phyloP scores from a whole-genome alignment of 2,329 filamentous ascomycete species.

The Colletotrichum orbiculare region DNA sequence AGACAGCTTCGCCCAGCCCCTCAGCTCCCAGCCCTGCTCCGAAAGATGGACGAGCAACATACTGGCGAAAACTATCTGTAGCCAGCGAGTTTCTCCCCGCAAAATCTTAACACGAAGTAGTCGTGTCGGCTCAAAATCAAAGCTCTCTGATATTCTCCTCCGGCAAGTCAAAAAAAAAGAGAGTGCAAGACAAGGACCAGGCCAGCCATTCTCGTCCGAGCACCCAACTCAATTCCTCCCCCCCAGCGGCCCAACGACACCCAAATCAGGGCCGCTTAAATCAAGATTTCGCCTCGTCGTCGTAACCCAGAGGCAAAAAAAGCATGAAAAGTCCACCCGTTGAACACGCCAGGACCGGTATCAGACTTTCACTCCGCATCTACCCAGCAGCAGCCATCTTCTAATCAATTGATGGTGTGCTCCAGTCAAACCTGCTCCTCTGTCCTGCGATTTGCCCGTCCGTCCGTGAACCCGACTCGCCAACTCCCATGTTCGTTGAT shows the following conservation, averaged over 20 bases:
- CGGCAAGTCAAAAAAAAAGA: background rate
- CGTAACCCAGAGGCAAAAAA: background rate
- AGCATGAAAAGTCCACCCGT: too few relatives aligned
- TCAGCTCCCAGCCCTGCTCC: too few relatives aligned
- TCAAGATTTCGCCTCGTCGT: background rate
- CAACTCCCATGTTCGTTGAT: too few relatives aligned
- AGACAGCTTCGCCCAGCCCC: too few relatives aligned
- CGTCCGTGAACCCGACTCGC: too few relatives aligned
- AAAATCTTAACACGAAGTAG: background rate
- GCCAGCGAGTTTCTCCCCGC: background rate
- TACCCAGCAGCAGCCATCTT: too few relatives aligned
- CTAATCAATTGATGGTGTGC: too few relatives aligned
- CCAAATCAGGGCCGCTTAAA: background rate
- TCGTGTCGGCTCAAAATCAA: background rate
- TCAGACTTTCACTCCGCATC: constrained; percentile 5
- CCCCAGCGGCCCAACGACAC: constrained; percentile 15
- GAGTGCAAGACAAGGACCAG: background rate
- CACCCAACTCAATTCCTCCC: constrained; percentile 14
- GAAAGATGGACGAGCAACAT: too few relatives aligned
- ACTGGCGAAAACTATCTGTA: too few relatives aligned
- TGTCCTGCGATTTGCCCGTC: too few relatives aligned
- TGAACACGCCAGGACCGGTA: background rate
- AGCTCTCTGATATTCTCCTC: background rate
- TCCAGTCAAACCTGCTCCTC: too few relatives aligned
- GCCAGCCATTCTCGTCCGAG: background rate